phyloP scores from a whole-genome alignment of 768 basidiomycete species.

The Cyclocybe aegerita region DNA sequence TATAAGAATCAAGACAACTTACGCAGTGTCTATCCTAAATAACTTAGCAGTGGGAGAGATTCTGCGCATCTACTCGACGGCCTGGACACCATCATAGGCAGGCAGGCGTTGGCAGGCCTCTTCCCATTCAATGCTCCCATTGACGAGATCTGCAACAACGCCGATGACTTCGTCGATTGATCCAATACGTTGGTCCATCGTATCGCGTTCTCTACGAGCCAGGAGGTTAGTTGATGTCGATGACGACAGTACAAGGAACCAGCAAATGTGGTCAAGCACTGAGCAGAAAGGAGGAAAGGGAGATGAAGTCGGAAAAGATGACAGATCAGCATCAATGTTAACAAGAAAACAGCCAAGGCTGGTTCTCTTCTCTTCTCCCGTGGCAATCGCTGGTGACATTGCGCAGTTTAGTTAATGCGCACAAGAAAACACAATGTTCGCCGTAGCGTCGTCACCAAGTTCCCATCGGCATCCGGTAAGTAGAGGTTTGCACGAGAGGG shows the following conservation, averaged over 20 bases:
- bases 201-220: constrained; percentile 81
- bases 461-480: too few relatives aligned
- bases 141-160: constrained; percentile 75
- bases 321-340: too few relatives aligned
- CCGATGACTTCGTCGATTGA: constrained; percentile 84
- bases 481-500: too few relatives aligned
- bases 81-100: constrained; percentile 89
- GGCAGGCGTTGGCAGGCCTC: constrained; percentile 71
- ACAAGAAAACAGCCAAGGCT: too few relatives aligned
- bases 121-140: constrained; percentile 75
- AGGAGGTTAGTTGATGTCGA: background rate
- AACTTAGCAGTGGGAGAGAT: background rate
- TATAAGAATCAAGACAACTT: background rate
- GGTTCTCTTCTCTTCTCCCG: too few relatives aligned
- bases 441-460: too few relatives aligned
- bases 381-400: too few relatives aligned
- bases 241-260: constrained; percentile 4
- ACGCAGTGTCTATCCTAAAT: background rate
- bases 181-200: constrained; percentile 91
- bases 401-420: too few relatives aligned
- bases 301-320: too few relatives aligned
- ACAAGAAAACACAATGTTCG: too few relatives aligned
- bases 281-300: too few relatives aligned
- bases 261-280: constrained; percentile 5
- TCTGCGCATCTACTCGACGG: constrained; percentile 49